Base-by-base conservation (phyloP, 495 filamentous ascomycete species). In the Wilcoxina mikolae region DNA sequence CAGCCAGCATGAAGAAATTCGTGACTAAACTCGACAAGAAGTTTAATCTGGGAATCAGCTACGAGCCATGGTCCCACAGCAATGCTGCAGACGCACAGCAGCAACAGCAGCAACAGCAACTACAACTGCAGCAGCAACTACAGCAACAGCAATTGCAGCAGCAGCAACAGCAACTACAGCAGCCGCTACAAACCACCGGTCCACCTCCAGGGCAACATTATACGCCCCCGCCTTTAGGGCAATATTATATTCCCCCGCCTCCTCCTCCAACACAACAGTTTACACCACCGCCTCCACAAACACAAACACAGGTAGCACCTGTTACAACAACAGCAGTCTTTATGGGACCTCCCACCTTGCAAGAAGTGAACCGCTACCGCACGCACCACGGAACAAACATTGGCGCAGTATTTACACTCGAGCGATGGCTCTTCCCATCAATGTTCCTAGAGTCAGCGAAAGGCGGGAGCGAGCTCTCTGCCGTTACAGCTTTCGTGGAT, bases 381-480 rank as follows among this genome's bases (percentile, higher is more conserved):
- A 76, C 72, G 59, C 74, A 78, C 54, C 72, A 78, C 61, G 77
- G 76, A 17, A 68, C 69, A 3, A 80, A 79, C 54, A 64, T 80
- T 17, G 77, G 78, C 33, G 70, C 72, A 22, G 68, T 76, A 50
- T 81, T 76, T 64, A 67, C 78, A 17, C 69, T 78, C 4, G 77
- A 79, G 60, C 67, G 71, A 62, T 78, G 75, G 75, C 67, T 78
- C 2, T 64, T 58, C 26, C 56, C 56, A 1, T 65, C 58, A 49
- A 73, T 73, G 68, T 77, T 72, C 60, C 65, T 63, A 7, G 48
- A 62, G 0, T 53, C 58, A 22, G 48, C 70, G 2, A 33, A 42
- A 24, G 65, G 68, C 2, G 60, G 54, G 11, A 71, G 66, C 50
- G 77, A 80, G 58, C 59, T 78, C 3, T 71, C 69, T 53, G 72